Evolutionary conservation across 2,329 filamentous ascomycete genomes (phyloP), one percentile per base, ranked within the genome.

Genomic region (Calycina marina): DNA sequence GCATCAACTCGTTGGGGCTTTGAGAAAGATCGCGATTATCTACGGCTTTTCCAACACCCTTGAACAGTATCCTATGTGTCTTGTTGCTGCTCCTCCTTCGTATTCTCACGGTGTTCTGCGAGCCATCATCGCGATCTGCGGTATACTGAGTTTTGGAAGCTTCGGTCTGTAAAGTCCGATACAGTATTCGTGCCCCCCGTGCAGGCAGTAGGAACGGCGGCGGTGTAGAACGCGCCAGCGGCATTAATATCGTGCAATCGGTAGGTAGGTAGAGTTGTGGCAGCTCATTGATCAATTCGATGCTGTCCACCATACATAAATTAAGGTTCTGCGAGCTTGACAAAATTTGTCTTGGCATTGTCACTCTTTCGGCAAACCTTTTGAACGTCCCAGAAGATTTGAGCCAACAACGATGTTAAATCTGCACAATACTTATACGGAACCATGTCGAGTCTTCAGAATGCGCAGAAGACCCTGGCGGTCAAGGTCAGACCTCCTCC

Each of bases 201-300:
- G 49, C 45, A 46, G 56, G 52, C 44, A 56, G 50, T 46, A 58
- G 53, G 52, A 56, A 58, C 52, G 56, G 56, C 51, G 56, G 52
- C 49, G 51, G 56, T 39, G 54, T 46, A 24, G 55, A 48, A 44
- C 56, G 56, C 50, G 53, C 53, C 47, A 51, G 51, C 50, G 52
- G 57, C 59, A 63, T 62, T 52, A 61, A 61, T 45, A 37, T 32
- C 41, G 34, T 34, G 25, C 29, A 38, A 31, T 31, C 18, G 27
- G 27, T 16, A 14, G n/a, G 15, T 29, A 14, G 27, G 6, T 3
- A n/a, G 20, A 8, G 20, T 22, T 6, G n/a, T 8, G 20, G n/a
- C n/a, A 22, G 20, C 20, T 22, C 20, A n/a, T 6, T 6, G n/a
- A 22, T n/a, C 20, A 8, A 22, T 6, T n/a, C 6, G 20, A 14